Conservation (phyloP, 2,329 filamentous ascomycete species). For the Bipolaris victoriae region DNA sequence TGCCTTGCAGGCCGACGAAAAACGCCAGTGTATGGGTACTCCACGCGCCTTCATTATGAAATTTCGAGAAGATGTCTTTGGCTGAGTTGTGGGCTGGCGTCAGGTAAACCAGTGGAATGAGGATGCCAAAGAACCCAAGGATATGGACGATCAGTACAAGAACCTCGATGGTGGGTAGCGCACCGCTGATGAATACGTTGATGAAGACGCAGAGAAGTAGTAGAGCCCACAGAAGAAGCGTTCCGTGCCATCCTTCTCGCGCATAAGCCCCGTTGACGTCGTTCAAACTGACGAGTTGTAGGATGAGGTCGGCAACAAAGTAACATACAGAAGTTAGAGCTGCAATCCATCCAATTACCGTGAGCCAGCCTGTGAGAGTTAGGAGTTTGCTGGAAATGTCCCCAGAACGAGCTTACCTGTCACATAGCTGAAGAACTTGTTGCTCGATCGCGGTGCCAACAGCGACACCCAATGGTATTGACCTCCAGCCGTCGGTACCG, state of each 20-base stretch:
- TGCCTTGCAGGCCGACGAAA: slow-evolving; percentile 52
- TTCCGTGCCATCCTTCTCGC: slow-evolving; percentile 57
- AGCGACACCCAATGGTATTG: slow-evolving; percentile 53
- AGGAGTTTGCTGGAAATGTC: slow-evolving; percentile 2
- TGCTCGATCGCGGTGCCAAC: slow-evolving; percentile 51
- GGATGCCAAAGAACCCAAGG: slow-evolving; percentile 60
- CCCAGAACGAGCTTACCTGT: slow-evolving; percentile 34
- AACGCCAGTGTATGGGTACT: slow-evolving; percentile 53
- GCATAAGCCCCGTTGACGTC: slow-evolving; percentile 46
- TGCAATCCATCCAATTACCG: slow-evolving; percentile 54
- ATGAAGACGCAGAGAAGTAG: slow-evolving; percentile 51
- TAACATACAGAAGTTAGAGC: slow-evolving; percentile 46
- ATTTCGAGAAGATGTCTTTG: slow-evolving; percentile 53
- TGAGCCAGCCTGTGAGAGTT: slow-evolving; percentile 50
- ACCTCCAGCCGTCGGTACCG: slow-evolving; percentile 48
- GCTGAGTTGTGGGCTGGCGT: slow-evolving; percentile 49
- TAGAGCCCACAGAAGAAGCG: slow-evolving; percentile 57
- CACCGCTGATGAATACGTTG: slow-evolving; percentile 56
- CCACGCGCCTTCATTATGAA: slow-evolving; percentile 57
- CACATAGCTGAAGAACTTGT: slow-evolving; percentile 55
- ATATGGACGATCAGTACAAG: slow-evolving; percentile 58
- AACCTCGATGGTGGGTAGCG: slow-evolving; percentile 58
- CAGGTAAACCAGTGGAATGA: slow-evolving; percentile 51
- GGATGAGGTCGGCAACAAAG: slow-evolving; percentile 43
- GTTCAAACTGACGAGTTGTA: slow-evolving; percentile 49